Evolutionary conservation across 179 eudicot genomes (phyloP).

Genomic region (Camellia oleifera): DNA sequence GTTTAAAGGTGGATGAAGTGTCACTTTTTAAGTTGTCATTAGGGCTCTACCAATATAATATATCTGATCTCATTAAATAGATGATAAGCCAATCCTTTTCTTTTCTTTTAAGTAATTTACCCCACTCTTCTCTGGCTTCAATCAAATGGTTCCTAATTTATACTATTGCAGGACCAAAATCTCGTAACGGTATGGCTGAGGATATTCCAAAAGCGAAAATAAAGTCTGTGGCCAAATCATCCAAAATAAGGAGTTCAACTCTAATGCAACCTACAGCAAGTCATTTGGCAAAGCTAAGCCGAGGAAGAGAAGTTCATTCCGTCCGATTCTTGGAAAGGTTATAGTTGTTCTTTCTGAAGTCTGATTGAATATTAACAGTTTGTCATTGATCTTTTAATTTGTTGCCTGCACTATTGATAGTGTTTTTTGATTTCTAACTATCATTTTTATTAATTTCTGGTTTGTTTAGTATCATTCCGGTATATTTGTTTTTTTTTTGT

Average conservation of each 20-base stretch:
- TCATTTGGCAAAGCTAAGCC: slow-evolving; percentile 49
- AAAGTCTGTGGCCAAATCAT: slow-evolving; percentile 23
- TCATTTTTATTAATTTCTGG: background rate
- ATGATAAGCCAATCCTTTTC: background rate
- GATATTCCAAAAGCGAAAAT: slow-evolving; percentile 21
- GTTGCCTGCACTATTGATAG: background rate
- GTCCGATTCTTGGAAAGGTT: slow-evolving; percentile 29
- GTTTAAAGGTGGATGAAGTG: too few species aligned
- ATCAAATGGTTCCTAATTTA: background rate
- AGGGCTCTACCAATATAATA: background rate
- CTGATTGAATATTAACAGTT: slow-evolving; percentile 6
- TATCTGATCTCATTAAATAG: too few species aligned
- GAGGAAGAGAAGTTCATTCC: slow-evolving; percentile 19
- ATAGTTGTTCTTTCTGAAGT: background rate
- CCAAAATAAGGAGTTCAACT: slow-evolving; percentile 33
- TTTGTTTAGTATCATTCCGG: background rate
- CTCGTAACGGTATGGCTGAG: slow-evolving; percentile 11
- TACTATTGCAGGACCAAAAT: slow-evolving; percentile 15
- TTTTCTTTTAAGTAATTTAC: background rate
- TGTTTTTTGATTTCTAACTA: background rate
- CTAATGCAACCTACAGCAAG: slow-evolving; percentile 58
- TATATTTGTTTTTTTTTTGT: background rate
- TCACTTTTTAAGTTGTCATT: background rate
- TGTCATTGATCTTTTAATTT: background rate
- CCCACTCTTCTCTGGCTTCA: background rate